These are phyloP conservation scores for Xylaria sp. DNA, from an alignment of 2,329 filamentous ascomycete species.

Conservation along the genomic window DNA sequence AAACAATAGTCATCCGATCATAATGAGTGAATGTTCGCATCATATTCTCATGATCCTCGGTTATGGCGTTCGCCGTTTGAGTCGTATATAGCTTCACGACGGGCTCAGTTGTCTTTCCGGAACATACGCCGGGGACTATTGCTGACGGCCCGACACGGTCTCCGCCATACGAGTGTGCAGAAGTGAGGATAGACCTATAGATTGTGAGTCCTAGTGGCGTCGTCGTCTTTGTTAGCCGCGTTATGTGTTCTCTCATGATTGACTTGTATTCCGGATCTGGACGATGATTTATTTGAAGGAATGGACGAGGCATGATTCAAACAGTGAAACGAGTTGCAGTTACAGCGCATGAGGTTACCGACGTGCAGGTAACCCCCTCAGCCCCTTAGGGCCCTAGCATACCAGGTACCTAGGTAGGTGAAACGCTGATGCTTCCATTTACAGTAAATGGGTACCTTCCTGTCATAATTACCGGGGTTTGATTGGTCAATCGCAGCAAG, in stretches of 20 bases:
- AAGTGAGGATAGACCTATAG: not conserved
- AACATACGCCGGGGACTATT: not conserved
- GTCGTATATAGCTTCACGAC: not conserved
- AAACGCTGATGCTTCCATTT: conserved; percentile 33
- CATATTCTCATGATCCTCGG: not conserved
- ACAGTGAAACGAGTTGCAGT: not conserved
- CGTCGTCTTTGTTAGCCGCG: not conserved
- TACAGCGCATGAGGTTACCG: not conserved
- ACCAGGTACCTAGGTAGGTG: no score
- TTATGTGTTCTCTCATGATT: conserved; percentile 15
- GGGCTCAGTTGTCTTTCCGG: not conserved
- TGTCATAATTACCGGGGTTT: not conserved
- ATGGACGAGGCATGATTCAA: not conserved
- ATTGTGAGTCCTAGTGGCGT: not conserved
- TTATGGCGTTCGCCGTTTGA: not conserved
- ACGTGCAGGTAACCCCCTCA: not conserved
- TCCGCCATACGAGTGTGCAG: not conserved
- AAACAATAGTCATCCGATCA: not conserved
- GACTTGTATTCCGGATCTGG: not conserved
- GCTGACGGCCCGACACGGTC: not conserved
- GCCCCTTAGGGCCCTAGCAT: conserved; percentile 11
- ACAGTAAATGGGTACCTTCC: conserved; percentile 19
- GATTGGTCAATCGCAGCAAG: conserved; percentile 26
- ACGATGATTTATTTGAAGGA: not conserved
- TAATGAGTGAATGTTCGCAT: not conserved